These are phyloP conservation scores for Zizania latifolia DNA, from an alignment of 176 grass and related monocot species.

Conservation along the genomic window DNA sequence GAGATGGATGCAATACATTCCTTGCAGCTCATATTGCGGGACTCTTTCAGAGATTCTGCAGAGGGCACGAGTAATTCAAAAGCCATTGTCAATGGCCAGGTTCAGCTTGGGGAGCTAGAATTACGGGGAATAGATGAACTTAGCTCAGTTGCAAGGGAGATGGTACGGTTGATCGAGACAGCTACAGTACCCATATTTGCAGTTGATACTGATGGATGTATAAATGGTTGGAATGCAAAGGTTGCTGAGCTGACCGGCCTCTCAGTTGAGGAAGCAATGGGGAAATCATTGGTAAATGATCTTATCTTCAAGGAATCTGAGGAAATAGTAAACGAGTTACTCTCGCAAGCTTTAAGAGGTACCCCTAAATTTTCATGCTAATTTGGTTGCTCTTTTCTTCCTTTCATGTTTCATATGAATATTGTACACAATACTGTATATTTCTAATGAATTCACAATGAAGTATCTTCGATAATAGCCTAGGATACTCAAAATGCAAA, in stretches of 20 bases:
- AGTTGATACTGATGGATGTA: constrained; percentile 72
- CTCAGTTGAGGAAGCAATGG: constrained; percentile 87
- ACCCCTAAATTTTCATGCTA: constrained; percentile 19
- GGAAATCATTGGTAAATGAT: constrained; percentile 86
- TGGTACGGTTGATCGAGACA: constrained; percentile 94
- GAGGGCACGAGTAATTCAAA: constrained; percentile 65
- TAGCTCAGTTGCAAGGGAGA: constrained; percentile 82
- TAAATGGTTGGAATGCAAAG: constrained; percentile 99
- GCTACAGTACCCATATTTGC: constrained; percentile 94
- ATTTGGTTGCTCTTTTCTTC: constrained; percentile 20
- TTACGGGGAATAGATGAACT: constrained; percentile 90
- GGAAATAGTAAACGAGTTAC: constrained; percentile 65
- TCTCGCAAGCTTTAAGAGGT: constrained; percentile 75
- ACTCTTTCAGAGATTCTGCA: constrained; percentile 62
- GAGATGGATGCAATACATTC: constrained; percentile 99
- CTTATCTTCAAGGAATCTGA: constrained; percentile 79
- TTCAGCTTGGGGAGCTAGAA: constrained; percentile 62
- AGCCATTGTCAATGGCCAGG: constrained; percentile 52
- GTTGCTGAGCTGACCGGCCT: constrained; percentile 85
- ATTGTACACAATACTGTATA: not conserved
- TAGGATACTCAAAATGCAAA: constrained; percentile 15
- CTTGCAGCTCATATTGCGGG: constrained; percentile 85
- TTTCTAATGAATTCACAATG: constrained; percentile 1
- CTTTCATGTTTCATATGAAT: constrained; percentile 1
- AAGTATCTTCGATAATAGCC: constrained; percentile 1